phyloP scores from a whole-genome alignment of 441 rosid species.

The Melastoma candidum region DNA sequence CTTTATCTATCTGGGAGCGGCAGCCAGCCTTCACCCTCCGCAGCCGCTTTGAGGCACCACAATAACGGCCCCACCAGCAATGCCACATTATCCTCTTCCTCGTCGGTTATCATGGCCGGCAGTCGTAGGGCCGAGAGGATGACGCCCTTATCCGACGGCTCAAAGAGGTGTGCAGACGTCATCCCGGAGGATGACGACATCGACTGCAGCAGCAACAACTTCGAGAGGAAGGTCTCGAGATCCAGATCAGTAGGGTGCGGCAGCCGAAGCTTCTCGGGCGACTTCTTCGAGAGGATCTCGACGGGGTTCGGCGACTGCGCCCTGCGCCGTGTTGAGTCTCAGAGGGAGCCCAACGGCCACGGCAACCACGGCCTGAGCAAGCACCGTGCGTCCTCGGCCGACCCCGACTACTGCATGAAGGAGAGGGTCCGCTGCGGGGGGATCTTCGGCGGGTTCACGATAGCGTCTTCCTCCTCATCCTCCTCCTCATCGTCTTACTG shows the following conservation, averaged over 20 bases:
- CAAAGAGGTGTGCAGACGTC: neutral
- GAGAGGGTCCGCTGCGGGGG: constrained; percentile 85
- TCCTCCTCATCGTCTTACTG: constrained; percentile 77
- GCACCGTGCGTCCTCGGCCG: constrained; percentile 1
- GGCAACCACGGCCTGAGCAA: neutral
- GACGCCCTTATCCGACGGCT: neutral
- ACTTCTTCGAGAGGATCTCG: constrained; percentile 89
- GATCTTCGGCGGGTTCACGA: constrained; percentile 82
- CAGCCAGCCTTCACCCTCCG: constrained; percentile 19
- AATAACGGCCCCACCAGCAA: too few relatives aligned
- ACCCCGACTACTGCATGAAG: constrained; percentile 30
- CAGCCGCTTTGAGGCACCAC: too few relatives aligned
- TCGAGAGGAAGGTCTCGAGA: constrained; percentile 80
- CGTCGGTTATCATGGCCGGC: too few relatives aligned
- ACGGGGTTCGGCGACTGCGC: constrained; percentile 96
- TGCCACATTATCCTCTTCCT: too few relatives aligned
- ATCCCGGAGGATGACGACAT: constrained; percentile 10
- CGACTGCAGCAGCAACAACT: constrained; percentile 26
- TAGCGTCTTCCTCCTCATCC: constrained; percentile 63
- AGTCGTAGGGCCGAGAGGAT: too few relatives aligned
- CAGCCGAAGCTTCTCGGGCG: constrained; percentile 94
- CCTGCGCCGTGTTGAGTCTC: constrained; percentile 82
- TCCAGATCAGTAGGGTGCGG: constrained; percentile 98
- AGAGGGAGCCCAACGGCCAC: constrained; percentile 50
- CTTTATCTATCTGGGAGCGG: constrained; percentile 27